Conservation (phyloP, 2,329 filamentous ascomycete species). For the Penicillium sp. region DNA sequence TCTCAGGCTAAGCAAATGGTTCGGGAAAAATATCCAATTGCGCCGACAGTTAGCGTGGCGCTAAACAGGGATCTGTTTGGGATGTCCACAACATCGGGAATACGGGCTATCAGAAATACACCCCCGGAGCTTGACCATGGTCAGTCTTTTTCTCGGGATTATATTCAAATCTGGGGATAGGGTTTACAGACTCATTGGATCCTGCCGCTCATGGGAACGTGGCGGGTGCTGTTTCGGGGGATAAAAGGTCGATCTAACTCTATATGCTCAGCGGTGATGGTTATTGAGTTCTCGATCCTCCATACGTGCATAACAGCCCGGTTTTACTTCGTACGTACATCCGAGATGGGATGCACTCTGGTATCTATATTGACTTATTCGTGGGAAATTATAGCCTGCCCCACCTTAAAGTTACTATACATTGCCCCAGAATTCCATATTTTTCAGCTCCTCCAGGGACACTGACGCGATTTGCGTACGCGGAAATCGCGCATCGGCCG, state of each 20-base stretch:
- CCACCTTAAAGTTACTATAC: not conserved
- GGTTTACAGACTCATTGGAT: not conserved
- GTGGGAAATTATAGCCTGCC: not conserved
- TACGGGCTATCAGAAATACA: not conserved
- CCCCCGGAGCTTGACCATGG: not conserved
- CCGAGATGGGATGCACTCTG: not conserved
- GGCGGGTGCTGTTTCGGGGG: not conserved
- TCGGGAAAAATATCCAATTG: not conserved
- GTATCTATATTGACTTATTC: not conserved
- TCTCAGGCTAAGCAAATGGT: not conserved
- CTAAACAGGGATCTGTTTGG: not conserved
- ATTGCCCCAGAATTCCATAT: conserved; percentile 33
- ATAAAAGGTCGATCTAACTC: not conserved
- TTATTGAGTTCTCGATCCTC: not conserved
- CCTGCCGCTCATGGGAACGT: not conserved
- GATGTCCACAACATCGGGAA: not conserved
- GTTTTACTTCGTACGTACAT: not conserved
- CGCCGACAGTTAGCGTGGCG: conserved; percentile 3
- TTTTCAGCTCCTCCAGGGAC: conserved; percentile 35
- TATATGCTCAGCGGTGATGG: not conserved
- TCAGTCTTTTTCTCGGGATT: not conserved
- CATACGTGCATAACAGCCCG: not conserved
- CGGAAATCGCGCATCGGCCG: conserved; percentile 39
- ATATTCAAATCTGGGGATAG: not conserved
- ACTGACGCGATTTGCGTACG: conserved; percentile 33